A percentile compares a stretch with the other conserved stretches of the same genome.
phyloP scores from a whole-genome alignment of 2,329 filamentous ascomycete genomes.

The Aureobasidium sp. region DNA sequence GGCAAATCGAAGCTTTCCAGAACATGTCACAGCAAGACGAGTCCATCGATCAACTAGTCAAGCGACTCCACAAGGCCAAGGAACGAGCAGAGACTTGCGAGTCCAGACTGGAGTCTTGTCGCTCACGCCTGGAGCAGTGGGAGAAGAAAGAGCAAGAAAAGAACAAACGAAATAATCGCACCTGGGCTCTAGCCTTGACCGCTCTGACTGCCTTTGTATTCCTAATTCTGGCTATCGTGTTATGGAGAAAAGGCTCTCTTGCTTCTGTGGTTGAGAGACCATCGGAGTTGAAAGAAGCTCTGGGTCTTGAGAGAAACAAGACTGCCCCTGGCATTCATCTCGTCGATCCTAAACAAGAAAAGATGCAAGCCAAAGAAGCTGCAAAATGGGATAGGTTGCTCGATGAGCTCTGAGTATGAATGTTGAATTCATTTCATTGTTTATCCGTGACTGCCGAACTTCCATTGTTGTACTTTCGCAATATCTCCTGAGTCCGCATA shows the following conservation, averaged over 20 bases:
- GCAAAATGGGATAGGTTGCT: constrained; percentile 16
- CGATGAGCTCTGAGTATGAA: constrained; percentile 15
- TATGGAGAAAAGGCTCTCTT: constrained; percentile 13
- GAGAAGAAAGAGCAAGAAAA: constrained; percentile 63
- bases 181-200: constrained; percentile 5
- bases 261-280: constrained; percentile 4
- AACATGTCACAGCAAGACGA: constrained; percentile 59
- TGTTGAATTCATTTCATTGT: too few species aligned
- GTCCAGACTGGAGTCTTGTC: constrained; percentile 56
- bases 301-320: constrained; percentile 6
- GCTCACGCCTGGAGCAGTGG: constrained; percentile 58
- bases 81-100: constrained; percentile 54
- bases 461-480: background rate
- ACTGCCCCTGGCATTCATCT: constrained; percentile 15
- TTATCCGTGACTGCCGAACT: background rate
- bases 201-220: background rate
- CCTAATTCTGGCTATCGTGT: constrained; percentile 3
- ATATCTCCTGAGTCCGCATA: too few species aligned
- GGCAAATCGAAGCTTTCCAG: constrained; percentile 43
- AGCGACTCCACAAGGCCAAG: constrained; percentile 53
- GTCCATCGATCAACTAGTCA: constrained; percentile 55
- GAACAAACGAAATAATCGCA: constrained; percentile 43
- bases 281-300: constrained; percentile 11
- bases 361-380: constrained; percentile 11
- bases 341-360: background rate